Base-by-base conservation (phyloP, 108 stramenopile genomes). In the Conticribra weissflogii region DNA sequence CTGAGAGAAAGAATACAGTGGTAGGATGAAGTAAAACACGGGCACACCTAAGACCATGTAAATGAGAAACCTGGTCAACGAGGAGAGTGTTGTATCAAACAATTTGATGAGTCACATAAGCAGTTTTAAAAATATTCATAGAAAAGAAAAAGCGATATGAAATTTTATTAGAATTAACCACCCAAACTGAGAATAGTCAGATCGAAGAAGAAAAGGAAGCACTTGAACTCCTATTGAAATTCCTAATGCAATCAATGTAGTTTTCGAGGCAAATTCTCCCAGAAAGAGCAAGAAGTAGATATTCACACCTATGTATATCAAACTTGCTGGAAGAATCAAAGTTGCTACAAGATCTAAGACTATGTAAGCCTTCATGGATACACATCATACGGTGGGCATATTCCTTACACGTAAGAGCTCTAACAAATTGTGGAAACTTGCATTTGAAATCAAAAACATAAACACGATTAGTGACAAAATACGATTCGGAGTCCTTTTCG, bases 11-110 rank as follows among this genome's bases (percentile, higher is more conserved):
- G 76, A 73, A 51, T 84, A 84, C 0, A 84, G 33, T 1, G 83
- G 83, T 25, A 84, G 52, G 18, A 81, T 56, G 50, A 84, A 81
- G 65, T 84, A 84, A 60, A 84, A 84, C 16, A 84, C 76, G 9
- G 83, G 83, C 45, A 81, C 74, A 14, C 83, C 83, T 19, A 59
- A 64, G 18, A 75, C 32, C 22, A 75, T 22, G 28, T 60, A 81
- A 57, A 81, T 36, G 17, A 81, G 41, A 70, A 81, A 84, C 72
- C 76, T n/a, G n/a, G n/a, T n/a, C n/a, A n/a, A n/a, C n/a, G n/a
- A n/a, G n/a, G n/a, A n/a, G n/a, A n/a, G n/a, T n/a, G n/a, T n/a
- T n/a, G n/a, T n/a, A n/a, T n/a, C n/a, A n/a, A n/a, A n/a, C n/a
- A n/a, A n/a, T n/a, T n/a, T n/a, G n/a, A n/a, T n/a, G n/a, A n/a